Base-by-base conservation (phyloP, 495 filamentous ascomycete genomes). In the Sphaerosporella brunnea region DNA sequence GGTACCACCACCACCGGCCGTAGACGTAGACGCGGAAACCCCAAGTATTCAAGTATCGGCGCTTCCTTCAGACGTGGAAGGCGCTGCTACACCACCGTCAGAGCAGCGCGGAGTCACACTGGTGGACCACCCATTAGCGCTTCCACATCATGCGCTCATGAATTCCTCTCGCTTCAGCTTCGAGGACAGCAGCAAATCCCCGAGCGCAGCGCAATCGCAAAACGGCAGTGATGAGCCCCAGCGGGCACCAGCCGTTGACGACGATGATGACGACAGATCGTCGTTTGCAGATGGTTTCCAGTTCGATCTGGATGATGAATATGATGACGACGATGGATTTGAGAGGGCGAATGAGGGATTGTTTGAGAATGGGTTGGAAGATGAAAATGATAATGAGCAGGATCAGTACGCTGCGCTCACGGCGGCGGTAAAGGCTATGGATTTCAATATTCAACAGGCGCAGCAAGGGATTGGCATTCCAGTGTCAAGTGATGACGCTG, bases 111-210 rank as follows among this genome's bases (percentile, higher is more conserved):
- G 52, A 13, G 58, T 61, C 13, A 50, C 58, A 9, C 36, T 61
- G 20, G 53, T 51, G 40, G 65, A 55, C 61, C 68, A 51, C 45
- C 65, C 53, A 39, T 59, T 46, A 57, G 62, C 40, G 63, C 64
- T 72, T 30, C 73, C 76, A 1, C 73, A 68, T 43, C 77, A 79
- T 59, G 63, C 75, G 13, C 75, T 71, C 40, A 77, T 73, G 54
- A 80, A 75, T 61, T 70, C 78, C 1, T 81, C 77, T 1, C 66
- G 79, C 7, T 84, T 84, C 50, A 80, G 76, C 46, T 84, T 84
- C 51, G 79, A 84, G 47, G 73, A 80, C 58, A 60, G 57, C 24
- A 60, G 53, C n/a, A 43, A 43, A 13, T 72, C 52, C 11, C 56
- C n/a, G 56, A 59, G 23, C 53, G 47, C 11, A 40, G 25, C 2